Evolutionary conservation across 257 asterid genomes (phyloP).

Genomic region (Solanum dulcamara): DNA sequence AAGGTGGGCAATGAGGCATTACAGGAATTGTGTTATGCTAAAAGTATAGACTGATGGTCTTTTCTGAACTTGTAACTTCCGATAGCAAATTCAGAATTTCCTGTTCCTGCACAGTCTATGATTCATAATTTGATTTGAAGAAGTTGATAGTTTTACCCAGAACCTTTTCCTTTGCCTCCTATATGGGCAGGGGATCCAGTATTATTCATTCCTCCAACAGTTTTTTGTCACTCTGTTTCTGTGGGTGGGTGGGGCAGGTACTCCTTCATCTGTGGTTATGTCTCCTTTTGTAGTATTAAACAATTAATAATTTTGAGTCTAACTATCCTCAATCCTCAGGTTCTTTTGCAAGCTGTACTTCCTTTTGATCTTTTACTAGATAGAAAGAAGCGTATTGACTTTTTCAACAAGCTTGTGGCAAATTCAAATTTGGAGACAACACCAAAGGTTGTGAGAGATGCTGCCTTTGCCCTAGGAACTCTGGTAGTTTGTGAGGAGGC

Average conservation of each 20-base stretch:
- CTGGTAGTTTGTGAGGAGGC: slow-evolving; percentile 94
- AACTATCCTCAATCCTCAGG: slow-evolving; percentile 33
- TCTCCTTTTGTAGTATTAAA: neutral
- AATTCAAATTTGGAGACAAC: slow-evolving; percentile 31
- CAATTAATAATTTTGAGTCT: neutral
- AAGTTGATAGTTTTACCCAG: neutral
- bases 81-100: neutral
- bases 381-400: slow-evolving; percentile 55
- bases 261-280: slow-evolving; percentile 1
- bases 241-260: neutral
- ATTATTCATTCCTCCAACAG: neutral
- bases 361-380: slow-evolving; percentile 84
- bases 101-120: neutral
- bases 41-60: neutral
- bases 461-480: slow-evolving; percentile 80
- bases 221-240: neutral
- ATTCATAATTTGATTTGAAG: neutral
- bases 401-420: slow-evolving; percentile 41
- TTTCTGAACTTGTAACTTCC: neutral
- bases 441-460: slow-evolving; percentile 86
- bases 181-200: neutral
- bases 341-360: slow-evolving; percentile 88
- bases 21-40: neutral
- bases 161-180: neutral
- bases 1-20: neutral